Conservation (phyloP, 2,329 filamentous ascomycete genomes). For the Aspergillus caelatus region DNA sequence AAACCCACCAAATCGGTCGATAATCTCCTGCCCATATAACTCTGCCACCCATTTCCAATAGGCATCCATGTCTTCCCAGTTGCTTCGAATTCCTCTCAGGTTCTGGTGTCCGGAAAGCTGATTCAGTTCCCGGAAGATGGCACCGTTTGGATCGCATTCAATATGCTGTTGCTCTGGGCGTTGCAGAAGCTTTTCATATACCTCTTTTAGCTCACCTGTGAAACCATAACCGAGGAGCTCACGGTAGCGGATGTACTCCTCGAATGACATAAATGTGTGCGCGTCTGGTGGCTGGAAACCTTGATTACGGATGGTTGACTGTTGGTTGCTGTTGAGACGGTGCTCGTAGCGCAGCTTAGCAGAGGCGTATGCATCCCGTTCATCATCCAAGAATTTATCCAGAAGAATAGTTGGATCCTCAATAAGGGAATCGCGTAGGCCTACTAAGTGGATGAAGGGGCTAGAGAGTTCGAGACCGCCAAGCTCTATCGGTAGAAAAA, state of each 20-base stretch:
- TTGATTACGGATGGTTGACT: background rate
- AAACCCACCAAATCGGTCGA: conserved; percentile 15
- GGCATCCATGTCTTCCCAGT: conserved; percentile 7
- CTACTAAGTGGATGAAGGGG: conserved; percentile 15
- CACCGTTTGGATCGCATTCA: conserved; percentile 2
- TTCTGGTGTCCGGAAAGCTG: conserved; percentile 1
- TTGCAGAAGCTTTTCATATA: conserved; percentile 12
- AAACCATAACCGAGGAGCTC: conserved; percentile 12
- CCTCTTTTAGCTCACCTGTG: conserved; percentile 3
- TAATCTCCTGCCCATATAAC: conserved; percentile 17
- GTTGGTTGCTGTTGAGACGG: background rate
- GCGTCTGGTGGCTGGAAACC: background rate
- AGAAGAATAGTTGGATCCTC: conserved; percentile 6
- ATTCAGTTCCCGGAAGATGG: background rate
- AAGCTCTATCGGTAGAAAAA: conserved; percentile 18
- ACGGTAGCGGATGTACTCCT: conserved; percentile 15
- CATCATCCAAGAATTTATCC: conserved; percentile 10
- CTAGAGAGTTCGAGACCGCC: conserved; percentile 17
- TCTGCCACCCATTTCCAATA: conserved; percentile 19
- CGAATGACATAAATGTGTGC: conserved; percentile 13
- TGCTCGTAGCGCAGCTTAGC: conserved; percentile 5
- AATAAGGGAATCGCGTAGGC: conserved; percentile 8
- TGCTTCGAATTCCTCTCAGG: conserved; percentile 3
- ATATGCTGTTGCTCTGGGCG: conserved; percentile 11
- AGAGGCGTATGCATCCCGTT: conserved; percentile 2